These are phyloP conservation scores for Colletotrichum cordylinicola DNA, from an alignment of 2,329 filamentous ascomycete genomes.

Conservation along the genomic window DNA sequence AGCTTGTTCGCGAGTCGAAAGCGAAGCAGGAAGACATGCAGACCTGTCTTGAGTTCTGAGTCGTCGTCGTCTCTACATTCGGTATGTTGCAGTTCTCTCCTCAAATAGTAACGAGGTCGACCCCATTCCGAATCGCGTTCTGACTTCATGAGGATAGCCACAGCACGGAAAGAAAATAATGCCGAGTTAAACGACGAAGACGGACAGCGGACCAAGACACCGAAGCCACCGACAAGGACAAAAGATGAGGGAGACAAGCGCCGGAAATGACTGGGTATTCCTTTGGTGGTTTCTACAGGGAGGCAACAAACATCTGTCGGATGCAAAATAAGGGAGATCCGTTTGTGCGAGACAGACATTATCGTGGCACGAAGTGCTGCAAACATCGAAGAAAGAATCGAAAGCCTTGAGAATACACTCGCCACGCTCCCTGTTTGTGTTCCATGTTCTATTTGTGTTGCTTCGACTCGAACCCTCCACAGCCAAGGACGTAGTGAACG, in stretches of 20 bases:
- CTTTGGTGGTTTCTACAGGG: neutral
- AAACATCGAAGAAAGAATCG: neutral
- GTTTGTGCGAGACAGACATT: neutral
- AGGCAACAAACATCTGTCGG: neutral
- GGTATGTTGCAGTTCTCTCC: neutral
- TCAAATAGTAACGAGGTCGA: too few species aligned
- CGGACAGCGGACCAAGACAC: neutral
- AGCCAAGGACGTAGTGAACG: neutral
- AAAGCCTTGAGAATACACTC: neutral
- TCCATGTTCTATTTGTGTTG: neutral
- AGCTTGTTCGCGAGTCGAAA: rapidly evolving
- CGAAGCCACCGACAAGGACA: neutral
- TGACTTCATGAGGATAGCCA: neutral
- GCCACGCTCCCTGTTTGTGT: neutral
- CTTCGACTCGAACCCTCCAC: neutral
- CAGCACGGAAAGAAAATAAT: rapidly evolving
- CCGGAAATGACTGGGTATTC: neutral
- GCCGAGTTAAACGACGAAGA: too few species aligned
- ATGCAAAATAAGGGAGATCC: neutral
- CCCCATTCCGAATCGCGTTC: neutral
- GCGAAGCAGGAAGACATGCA: neutral
- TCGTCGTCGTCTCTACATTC: rapidly evolving
- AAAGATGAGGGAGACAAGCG: rapidly evolving
- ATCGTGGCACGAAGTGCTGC: rapidly evolving
- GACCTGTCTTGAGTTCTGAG: rapidly evolving